Base-by-base conservation (phyloP, 441 rosid genomes). In the Eruca vesicaria region DNA sequence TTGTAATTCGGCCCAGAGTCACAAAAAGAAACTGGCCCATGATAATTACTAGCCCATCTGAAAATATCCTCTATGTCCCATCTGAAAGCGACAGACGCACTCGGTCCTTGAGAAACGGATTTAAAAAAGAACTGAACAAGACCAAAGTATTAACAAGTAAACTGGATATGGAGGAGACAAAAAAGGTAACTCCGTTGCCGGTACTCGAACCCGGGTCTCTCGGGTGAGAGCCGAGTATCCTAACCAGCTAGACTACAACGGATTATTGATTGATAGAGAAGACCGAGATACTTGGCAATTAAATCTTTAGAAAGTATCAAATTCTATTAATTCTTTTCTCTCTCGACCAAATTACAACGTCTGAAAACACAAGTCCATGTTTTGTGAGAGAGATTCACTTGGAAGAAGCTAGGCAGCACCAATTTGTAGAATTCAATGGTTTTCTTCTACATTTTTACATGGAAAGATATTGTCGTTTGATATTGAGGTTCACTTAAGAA, bases 181-280 rank as follows among this genome's bases (percentile, higher is more conserved):
- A 38, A 38, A 38, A 38, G n/a, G 4, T 7, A 9, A 0, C 88
- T 87, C 97, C 92, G 87, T 82, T 87, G 89, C 90, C 89, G 92
- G 91, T 84, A 85, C 78, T 90, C 74, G 91, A 90, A 90, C 90
- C 90, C 88, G 93, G 92, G 96, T 92, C 90, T 86, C 86, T 85
- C 88, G 94, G 94, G 98, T 91, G 93, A 71, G 75, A 71, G 75
- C 68, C 75, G 62, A 48, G 68, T 72, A 72, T 72, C 68, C 75
- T 72, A 2, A 71, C 75, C 61, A 71, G 12, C 68, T 71, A 71
- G 75, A 71, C 75, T 61, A 71, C 74, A 45, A 60, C 59, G 74
- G 74, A 71, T 43, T 53, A 15, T 7, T 48, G 60, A 41, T 7
- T 4, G 2, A 14, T 5, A 12, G 2, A 41, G n/a, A 41, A 41